Conservation (phyloP, 345 rosid species). For the Anacardium occidentale region DNA sequence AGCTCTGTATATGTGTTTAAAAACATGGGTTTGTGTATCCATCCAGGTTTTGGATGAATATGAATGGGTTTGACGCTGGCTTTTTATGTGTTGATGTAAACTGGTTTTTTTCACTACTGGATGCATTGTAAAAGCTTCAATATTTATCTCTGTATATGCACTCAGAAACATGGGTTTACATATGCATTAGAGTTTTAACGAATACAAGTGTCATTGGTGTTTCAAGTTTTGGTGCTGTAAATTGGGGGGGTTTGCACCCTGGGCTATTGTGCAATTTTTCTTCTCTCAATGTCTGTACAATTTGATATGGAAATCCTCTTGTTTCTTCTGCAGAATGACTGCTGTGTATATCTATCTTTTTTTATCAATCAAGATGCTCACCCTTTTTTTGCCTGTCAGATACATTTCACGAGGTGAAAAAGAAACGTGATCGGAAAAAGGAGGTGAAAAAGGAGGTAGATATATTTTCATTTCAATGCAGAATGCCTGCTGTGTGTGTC, state of each 20-base stretch:
- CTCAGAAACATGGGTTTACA: background rate
- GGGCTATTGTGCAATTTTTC: background rate
- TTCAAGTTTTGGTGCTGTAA: slow-evolving; percentile 15
- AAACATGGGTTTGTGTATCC: background rate
- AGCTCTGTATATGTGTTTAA: background rate
- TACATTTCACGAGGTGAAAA: slow-evolving; percentile 90
- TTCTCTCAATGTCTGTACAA: background rate
- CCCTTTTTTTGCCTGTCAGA: slow-evolving; percentile 42
- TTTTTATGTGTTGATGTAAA: slow-evolving; percentile 11
- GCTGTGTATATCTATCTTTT: background rate
- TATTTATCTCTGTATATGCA: background rate
- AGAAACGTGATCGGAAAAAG: slow-evolving; percentile 58
- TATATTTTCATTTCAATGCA: background rate
- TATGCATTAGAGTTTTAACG: slow-evolving; percentile 18
- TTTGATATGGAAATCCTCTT: background rate
- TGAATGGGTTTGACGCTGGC: background rate
- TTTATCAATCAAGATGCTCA: background rate
- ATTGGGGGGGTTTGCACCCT: background rate
- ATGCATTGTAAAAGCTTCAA: background rate
- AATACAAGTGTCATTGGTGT: background rate
- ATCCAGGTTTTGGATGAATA: slow-evolving; percentile 18
- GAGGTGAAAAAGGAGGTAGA: slow-evolving; percentile 84
- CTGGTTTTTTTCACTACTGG: background rate
- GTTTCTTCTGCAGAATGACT: background rate
- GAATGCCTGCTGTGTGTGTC: background rate